Evolutionary conservation across 768 basidiomycete genomes (phyloP), one percentile per base, ranked within the genome.

Genomic region (Tulasnella sp.): DNA sequence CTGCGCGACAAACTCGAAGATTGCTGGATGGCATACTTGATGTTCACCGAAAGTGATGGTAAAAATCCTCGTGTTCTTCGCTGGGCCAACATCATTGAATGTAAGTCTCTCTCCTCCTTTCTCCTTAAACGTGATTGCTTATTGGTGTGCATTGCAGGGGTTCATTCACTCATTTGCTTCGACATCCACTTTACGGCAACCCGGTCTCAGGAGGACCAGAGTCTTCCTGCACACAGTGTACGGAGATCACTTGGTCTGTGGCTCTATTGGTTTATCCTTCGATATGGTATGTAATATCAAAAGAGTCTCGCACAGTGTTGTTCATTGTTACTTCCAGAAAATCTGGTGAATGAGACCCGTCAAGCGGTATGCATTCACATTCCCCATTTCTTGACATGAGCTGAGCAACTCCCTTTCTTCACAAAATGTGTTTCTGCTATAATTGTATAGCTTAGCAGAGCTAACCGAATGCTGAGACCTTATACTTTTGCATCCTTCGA

Each of bases 31-130:
- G 37, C 39, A 13, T 56, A 37, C 40, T 22, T 56, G 19, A 56
- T 56, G 54, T 22, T 41, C n/a, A 55, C 43, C 25, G 54, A 56
- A 31, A 56, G 45, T 44, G 54, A 56, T 27, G 41, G 54, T 10
- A 31, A 35, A 27, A 56, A 56, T 22, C 15, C 16, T 16, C 13
- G 24, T 16, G 42, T 54, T n/a, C 27, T 56, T 8, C 16, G 19
- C 3, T 50, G 48, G 48, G 48, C 48, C 25, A 41, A 27, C 16
- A 39, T 50, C 20, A 39, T 29, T 39, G 34, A 37, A 15, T 50
- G 48, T 50, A 50, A n/a, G 37, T 5, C 24, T 25, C 20, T 13
- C 33, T n/a, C n/a, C 20, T 7, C 7, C 15, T 27, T 24, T 25
- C 35, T n/a, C 25, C 3, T 39, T 19, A 7, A 28, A 22, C 20